Evolutionary conservation across 371 early-diverging fungal species (phyloP).

Genomic region (Apophysomyces sp.): DNA sequence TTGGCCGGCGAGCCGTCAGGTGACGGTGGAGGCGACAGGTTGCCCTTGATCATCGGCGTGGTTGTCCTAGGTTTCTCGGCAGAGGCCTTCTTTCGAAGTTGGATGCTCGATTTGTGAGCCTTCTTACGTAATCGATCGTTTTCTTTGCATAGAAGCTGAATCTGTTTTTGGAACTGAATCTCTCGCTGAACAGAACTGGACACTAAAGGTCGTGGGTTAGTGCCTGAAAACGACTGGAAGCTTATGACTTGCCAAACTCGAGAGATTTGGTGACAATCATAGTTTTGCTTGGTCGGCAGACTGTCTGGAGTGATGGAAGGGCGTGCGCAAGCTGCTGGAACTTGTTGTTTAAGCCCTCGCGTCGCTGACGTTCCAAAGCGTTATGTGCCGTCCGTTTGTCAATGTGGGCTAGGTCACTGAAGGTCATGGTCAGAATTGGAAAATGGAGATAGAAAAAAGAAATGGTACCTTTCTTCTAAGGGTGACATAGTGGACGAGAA

Average conservation of each 20-base stretch:
- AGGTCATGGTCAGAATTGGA: not conserved
- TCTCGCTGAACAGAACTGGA: not conserved
- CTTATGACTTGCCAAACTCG: constrained; percentile 45
- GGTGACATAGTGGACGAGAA: not conserved
- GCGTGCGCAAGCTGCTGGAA: constrained; percentile 79
- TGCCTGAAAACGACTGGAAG: not conserved
- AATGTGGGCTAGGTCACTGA: constrained; percentile 32
- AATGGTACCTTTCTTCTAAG: not conserved
- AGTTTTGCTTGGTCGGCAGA: constrained; percentile 75
- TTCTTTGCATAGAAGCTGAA: not conserved
- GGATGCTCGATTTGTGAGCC: not conserved
- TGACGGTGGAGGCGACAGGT: not conserved
- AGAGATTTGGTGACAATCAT: constrained; percentile 74
- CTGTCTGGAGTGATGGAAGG: constrained; percentile 67
- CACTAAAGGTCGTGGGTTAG: not conserved
- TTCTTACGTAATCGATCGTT: not conserved
- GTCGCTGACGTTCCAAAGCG: constrained; percentile 76
- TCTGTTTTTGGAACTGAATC: not conserved
- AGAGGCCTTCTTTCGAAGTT: not conserved
- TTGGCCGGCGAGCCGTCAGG: not conserved
- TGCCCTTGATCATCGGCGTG: not conserved
- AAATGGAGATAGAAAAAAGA: not conserved
- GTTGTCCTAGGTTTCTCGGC: not conserved
- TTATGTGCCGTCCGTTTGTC: constrained; percentile 75
- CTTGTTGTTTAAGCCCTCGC: constrained; percentile 73